A percentile compares a stretch with the other conserved stretches of the same genome.
These are phyloP conservation scores for Haematococcus sp. DNA, from an alignment of 139 green algal genomes.

Conservation along the genomic window DNA sequence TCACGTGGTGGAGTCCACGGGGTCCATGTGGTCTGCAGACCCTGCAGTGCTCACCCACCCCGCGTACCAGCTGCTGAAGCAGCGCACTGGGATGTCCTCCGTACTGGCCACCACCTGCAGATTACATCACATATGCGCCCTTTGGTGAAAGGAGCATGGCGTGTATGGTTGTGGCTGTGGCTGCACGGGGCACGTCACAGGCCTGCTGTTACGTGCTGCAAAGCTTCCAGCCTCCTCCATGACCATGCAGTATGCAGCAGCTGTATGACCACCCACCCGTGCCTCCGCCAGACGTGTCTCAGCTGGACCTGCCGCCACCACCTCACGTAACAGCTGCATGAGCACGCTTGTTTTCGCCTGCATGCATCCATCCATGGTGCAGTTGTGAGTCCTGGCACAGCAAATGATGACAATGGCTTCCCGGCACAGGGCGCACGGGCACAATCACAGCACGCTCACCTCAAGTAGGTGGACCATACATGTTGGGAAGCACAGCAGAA, in stretches of 20 bases:
- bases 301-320: not conserved
- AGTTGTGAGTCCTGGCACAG: not conserved
- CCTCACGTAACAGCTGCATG: conserved; percentile 23
- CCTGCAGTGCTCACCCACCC: conserved; percentile 28
- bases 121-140: no score
- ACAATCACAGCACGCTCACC: not conserved
- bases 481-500: conserved; percentile 35
- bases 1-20: conserved; percentile 35
- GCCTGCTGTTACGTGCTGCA: not conserved
- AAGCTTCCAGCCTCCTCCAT: no score
- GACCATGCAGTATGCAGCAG: no score
- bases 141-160: no score
- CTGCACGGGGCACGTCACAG: no score
- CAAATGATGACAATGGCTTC: no score
- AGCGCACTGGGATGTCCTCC: conserved; percentile 40
- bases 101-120: conserved; percentile 36
- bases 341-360: conserved; percentile 31
- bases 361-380: not conserved
- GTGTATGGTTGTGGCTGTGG: no score
- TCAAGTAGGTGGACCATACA: conserved; percentile 37
- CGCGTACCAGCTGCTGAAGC: conserved; percentile 33
- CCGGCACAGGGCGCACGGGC: no score
- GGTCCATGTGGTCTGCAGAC: conserved; percentile 30
- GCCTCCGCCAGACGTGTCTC: conserved; percentile 13
- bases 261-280: not conserved